phyloP scores from a whole-genome alignment of 2,329 filamentous ascomycete genomes.

The Verticillium klebahnii region DNA sequence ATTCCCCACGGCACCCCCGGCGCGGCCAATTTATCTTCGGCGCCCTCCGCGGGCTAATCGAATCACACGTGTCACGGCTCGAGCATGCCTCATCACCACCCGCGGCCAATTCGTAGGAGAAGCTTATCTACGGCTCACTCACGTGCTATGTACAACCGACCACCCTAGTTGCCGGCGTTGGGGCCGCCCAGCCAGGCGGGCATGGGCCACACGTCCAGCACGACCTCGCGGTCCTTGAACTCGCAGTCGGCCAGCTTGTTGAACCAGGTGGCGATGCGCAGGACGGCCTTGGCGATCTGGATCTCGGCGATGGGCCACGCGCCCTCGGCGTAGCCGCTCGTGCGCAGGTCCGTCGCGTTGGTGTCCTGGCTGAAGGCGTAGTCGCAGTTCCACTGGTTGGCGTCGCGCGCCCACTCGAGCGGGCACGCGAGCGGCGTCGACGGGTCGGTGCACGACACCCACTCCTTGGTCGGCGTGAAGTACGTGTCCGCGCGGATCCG shows the following conservation, averaged over 20 bases:
- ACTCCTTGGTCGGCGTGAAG: not conserved
- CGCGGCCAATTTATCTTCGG: not conserved
- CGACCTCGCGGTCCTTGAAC: conserved; percentile 3
- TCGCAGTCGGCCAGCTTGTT: conserved; percentile 1
- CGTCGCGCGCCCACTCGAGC: conserved; percentile 3
- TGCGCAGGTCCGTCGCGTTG: conserved; percentile 1
- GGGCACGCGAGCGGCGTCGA: conserved; percentile 1
- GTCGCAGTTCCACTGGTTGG: conserved; percentile 6
- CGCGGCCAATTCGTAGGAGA: not conserved
- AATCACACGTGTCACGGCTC: not conserved
- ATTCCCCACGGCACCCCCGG: not conserved
- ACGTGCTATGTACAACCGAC: not conserved
- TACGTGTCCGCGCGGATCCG: not conserved
- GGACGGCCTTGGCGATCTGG: conserved; percentile 4
- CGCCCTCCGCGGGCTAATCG: not conserved
- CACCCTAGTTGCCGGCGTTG: not conserved
- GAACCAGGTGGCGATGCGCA: conserved; percentile 4
- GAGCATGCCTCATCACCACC: not conserved
- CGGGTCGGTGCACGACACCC: not conserved
- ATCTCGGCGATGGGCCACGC: conserved; percentile 4
- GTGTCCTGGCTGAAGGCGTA: conserved; percentile 3
- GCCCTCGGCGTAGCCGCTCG: conserved; percentile 4
- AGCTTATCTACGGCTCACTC: not conserved
- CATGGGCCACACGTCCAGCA: not conserved
- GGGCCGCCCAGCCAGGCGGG: not conserved